Base-by-base conservation (phyloP, 2,329 filamentous ascomycete species). In the Parastagonospora avenae region DNA sequence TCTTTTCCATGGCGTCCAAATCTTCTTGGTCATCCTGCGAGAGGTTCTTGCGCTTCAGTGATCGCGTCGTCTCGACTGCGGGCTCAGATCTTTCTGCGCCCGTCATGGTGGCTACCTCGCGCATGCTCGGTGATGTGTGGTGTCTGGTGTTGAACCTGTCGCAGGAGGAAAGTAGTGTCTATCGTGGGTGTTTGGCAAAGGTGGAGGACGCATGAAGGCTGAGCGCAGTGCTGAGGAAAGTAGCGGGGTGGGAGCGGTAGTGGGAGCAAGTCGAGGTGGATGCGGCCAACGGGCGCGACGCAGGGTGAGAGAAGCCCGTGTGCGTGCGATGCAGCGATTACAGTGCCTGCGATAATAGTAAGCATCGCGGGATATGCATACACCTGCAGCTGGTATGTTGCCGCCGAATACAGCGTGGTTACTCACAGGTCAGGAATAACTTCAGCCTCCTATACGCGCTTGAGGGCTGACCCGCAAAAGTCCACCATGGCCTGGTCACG, bases 1-100 rank as follows among this genome's bases (percentile, higher is more conserved):
- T 64, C 38, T 55, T 54, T 53, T 80, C 73, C 42, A 80, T 67
- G 39, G 66, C 66, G 43, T 71, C 70, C 37, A 77, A 59, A 42
- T 78, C 74, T 36, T 66, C 62, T 33, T 71, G 67, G 36, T 72
- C 70, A 51, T 67, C 60, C 30, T 50, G 45, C 9, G 67, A 62
- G 31, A 68, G 47, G 30, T 50, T 49, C 48, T 62, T 62, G 60
- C 63, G 64, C 61, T 70, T 70, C 42, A 62, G 50, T 8, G 56
- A 55, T 38, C 52, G 58, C 46, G 68, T 64, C 46, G 62, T 66
- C 8, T 63, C 62, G 28, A 63, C 66, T 31, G 52, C 47, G 29
- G 56, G 55, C 31, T 64, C 64, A 36, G 60, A 46, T 31, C 42
- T 49, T 33, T 71, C 70, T 9, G 64, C 56, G 42, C 62, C 63